Conservation (phyloP, 1,284 basidiomycete species). For the Clitocybe nebularis region DNA sequence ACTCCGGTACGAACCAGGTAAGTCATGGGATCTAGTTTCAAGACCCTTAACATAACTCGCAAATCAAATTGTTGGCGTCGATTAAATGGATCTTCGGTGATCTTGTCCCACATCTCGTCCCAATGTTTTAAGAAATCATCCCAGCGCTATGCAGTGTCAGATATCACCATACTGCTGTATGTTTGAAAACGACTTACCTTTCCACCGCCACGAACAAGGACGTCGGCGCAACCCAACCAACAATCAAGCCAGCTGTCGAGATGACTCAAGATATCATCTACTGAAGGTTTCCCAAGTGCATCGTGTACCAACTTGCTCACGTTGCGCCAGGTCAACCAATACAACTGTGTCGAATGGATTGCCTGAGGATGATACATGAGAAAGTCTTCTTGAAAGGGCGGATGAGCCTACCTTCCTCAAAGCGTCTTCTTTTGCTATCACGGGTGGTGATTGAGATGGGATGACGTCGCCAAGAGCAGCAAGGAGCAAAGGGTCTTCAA, state of each 20-base stretch:
- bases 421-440: slow-evolving; percentile 35
- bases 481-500: slow-evolving; percentile 57
- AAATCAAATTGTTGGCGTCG: slow-evolving; percentile 60
- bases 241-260: slow-evolving; percentile 64
- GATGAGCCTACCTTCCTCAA: slow-evolving; percentile 36
- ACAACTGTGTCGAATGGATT: slow-evolving; percentile 42
- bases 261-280: slow-evolving; percentile 18
- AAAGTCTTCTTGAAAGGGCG: slow-evolving; percentile 1
- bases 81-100: slow-evolving; percentile 43
- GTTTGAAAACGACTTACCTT: slow-evolving; percentile 34
- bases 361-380: slow-evolving; percentile 34
- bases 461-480: slow-evolving; percentile 44
- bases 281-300: slow-evolving; percentile 2
- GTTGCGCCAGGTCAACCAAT: slow-evolving; percentile 20
- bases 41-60: slow-evolving; percentile 64
- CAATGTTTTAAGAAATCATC: slow-evolving; percentile 48
- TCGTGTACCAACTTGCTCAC: slow-evolving; percentile 17
- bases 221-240: slow-evolving; percentile 72
- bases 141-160: slow-evolving; percentile 3
- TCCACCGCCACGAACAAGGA: slow-evolving; percentile 50
- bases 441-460: slow-evolving; percentile 22
- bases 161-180: background rate
- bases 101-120: slow-evolving; percentile 59
- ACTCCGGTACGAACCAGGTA: slow-evolving; percentile 47
- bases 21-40: slow-evolving; percentile 59